phyloP scores from a whole-genome alignment of 148 eudicot species.

The Hydrangea macrophylla region DNA sequence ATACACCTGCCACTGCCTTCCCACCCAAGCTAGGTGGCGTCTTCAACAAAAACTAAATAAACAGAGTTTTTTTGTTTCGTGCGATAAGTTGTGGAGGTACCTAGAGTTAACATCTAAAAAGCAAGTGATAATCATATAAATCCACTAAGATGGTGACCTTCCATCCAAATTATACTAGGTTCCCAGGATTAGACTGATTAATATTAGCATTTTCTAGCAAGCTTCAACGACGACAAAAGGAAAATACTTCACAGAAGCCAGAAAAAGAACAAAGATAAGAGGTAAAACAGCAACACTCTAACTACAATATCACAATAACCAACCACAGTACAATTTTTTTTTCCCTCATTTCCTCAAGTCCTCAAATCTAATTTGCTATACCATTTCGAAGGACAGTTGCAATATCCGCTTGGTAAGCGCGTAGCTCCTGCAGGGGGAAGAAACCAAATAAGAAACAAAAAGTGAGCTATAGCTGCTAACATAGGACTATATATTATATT shows the following conservation, averaged over 20 bases:
- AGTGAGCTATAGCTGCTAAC: slow-evolving; percentile 6
- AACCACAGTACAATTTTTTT: background rate
- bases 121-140: background rate
- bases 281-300: background rate
- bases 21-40: too few species aligned
- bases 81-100: background rate
- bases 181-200: background rate
- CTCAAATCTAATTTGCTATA: slow-evolving; percentile 43
- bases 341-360: background rate
- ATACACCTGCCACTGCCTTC: too few species aligned
- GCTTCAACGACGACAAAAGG: background rate
- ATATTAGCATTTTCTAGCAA: background rate
- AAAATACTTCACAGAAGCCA: background rate
- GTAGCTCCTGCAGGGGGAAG: slow-evolving; percentile 62
- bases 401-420: slow-evolving; percentile 99
- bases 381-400: slow-evolving; percentile 96
- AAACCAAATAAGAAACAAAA: slow-evolving; percentile 11
- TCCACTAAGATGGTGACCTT: background rate
- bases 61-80: background rate
- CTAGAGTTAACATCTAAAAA: background rate
- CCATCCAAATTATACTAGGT: background rate
- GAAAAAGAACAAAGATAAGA: background rate
- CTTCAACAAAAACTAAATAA: background rate
- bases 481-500: too few species aligned
- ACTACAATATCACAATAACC: background rate